Percentiles rank a stretch among this genome's conserved stretches.
Evolutionary conservation across 305 asterid species (phyloP).

Genomic region (Solanum chacoense): DNA sequence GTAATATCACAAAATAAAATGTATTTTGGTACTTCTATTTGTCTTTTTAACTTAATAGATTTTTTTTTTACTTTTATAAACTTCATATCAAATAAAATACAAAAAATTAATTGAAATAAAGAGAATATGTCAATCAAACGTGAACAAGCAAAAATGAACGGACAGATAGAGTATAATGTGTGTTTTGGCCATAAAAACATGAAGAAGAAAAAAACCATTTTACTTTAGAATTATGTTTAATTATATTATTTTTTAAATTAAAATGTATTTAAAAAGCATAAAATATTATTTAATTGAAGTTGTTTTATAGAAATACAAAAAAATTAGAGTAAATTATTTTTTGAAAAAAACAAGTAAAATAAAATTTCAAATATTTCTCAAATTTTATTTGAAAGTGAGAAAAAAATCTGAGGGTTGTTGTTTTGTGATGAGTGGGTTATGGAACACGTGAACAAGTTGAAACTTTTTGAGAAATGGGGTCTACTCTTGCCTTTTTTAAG

Average conservation of each 20-base stretch:
- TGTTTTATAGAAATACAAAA: neutral
- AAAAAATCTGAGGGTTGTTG: neutral
- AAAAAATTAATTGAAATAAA: too few species aligned
- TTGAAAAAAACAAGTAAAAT: too few species aligned
- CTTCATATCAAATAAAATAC: too few species aligned
- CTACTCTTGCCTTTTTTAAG: neutral
- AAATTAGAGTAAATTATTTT: neutral
- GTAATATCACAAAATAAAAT: neutral
- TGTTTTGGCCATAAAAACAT: neutral
- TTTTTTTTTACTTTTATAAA: too few species aligned
- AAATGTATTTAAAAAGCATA: neutral
- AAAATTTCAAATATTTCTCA: neutral
- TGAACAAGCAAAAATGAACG: neutral
- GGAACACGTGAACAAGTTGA: neutral
- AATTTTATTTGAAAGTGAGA: neutral
- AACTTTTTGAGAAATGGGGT: neutral
- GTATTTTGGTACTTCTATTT: neutral
- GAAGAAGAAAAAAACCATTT: too few species aligned
- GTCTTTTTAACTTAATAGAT: neutral
- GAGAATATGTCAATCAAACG: too few species aligned
- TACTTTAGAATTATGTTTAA: neutral
- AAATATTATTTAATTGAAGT: too few species aligned
- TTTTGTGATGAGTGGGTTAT: neutral
- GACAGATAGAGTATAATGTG: too few species aligned
- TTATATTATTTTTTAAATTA: too few species aligned